Conservation (phyloP, 352 stramenopile species). For the Pelagophyceae sp. region DNA sequence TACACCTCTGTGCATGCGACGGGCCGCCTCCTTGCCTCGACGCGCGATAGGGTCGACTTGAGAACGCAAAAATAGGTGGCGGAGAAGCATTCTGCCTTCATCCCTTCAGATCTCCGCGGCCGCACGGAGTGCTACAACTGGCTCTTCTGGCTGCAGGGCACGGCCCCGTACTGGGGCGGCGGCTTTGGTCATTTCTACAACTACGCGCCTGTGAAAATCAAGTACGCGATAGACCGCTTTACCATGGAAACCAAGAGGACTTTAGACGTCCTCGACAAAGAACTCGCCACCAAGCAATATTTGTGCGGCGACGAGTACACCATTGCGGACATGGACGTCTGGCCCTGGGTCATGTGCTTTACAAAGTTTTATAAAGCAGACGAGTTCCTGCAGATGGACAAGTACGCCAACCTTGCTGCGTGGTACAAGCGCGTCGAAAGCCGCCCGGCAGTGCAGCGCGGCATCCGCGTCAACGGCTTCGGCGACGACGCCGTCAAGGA, state of each 20-base stretch:
- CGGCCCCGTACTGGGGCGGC: slow-evolving; percentile 38
- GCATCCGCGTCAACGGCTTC: slow-evolving; percentile 20
- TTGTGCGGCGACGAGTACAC: slow-evolving; percentile 55
- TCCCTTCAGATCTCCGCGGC: slow-evolving; percentile 39
- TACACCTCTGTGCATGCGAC: too few species aligned
- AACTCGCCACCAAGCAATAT: slow-evolving; percentile 47
- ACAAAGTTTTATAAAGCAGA: slow-evolving; percentile 16
- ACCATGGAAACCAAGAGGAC: slow-evolving; percentile 57
- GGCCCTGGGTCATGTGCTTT: slow-evolving; percentile 41
- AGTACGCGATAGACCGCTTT: slow-evolving; percentile 57
- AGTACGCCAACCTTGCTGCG: slow-evolving; percentile 25
- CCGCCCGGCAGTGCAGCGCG: slow-evolving; percentile 26
- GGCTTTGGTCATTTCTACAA: slow-evolving; percentile 53
- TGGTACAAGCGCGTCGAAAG: slow-evolving; percentile 22
- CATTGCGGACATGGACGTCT: slow-evolving; percentile 59
- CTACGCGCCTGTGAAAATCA: slow-evolving; percentile 52
- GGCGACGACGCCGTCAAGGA: slow-evolving; percentile 1
- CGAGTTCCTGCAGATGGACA: slow-evolving; percentile 24
- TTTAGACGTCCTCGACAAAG: slow-evolving; percentile 55
- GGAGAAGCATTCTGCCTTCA: slow-evolving; percentile 51
- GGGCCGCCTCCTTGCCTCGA: too few species aligned
- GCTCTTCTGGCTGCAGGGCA: slow-evolving; percentile 59
- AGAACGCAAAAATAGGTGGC: too few species aligned
- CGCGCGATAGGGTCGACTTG: too few species aligned
- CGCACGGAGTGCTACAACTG: slow-evolving; percentile 54